A percentile compares a stretch with the other conserved stretches of the same genome.
phyloP scores from a whole-genome alignment of 2,329 filamentous ascomycete genomes.

The Diaporthe sp. region DNA sequence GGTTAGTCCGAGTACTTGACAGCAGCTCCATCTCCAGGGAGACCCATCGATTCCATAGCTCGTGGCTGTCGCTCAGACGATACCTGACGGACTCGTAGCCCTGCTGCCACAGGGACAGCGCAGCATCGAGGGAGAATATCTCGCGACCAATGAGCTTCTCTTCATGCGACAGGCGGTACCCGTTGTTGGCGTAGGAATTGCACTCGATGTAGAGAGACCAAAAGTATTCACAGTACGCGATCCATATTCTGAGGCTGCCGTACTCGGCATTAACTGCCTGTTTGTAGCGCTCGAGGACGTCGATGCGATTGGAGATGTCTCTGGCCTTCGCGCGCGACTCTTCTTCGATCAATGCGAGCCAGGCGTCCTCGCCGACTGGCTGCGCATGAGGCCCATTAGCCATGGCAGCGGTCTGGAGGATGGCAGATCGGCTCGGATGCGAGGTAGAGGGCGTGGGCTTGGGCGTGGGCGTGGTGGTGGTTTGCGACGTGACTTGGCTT shows the following conservation, averaged over 20 bases:
- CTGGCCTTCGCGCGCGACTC: conserved; percentile 69
- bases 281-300: conserved; percentile 80
- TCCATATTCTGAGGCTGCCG: conserved; percentile 81
- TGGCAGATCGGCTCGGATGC: conserved; percentile 1
- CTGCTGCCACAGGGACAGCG: conserved; percentile 79
- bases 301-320: conserved; percentile 76
- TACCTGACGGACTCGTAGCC: conserved; percentile 80
- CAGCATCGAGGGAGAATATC: conserved; percentile 77
- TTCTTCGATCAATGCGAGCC: conserved; percentile 84
- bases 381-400: conserved; percentile 50
- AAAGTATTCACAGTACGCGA: conserved; percentile 83
- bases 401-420: conserved; percentile 52
- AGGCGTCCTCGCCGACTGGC: conserved; percentile 82
- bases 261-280: conserved; percentile 79
- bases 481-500: conserved; percentile 6
- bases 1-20: conserved; percentile 65
- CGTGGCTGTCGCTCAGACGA: conserved; percentile 81
- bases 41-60: conserved; percentile 85
- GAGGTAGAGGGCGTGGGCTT: background rate
- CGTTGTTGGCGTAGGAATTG: conserved; percentile 62
- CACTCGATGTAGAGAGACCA: conserved; percentile 78
- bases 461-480: background rate
- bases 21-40: conserved; percentile 80
- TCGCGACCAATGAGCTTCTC: conserved; percentile 79
- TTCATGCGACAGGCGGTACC: conserved; percentile 73